phyloP scores from a whole-genome alignment of 78 protist species.

The Carpediemonas membranifera region DNA sequence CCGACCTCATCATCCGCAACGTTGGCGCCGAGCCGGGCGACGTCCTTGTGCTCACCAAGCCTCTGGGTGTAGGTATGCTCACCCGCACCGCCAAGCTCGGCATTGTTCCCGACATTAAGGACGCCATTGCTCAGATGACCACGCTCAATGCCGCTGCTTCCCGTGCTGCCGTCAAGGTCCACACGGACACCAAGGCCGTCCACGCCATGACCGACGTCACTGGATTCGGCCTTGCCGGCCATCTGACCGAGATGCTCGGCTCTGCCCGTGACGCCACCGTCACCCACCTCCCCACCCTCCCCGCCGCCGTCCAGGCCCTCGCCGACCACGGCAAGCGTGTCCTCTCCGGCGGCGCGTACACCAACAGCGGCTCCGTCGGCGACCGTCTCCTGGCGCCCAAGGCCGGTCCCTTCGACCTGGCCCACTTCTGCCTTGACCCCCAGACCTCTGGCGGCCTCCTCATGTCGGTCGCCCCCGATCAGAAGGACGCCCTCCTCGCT shows the following conservation, averaged over 20 bases:
- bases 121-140: neutral
- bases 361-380: neutral
- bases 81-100: conserved; percentile 9
- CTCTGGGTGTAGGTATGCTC: conserved; percentile 18
- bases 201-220: conserved; percentile 28
- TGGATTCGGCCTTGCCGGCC: conserved; percentile 25
- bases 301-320: neutral
- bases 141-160: conserved; percentile 2
- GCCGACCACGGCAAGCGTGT: neutral
- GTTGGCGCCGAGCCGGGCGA: conserved; percentile 15
- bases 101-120: neutral
- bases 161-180: neutral
- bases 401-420: neutral
- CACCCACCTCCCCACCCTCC: neutral
- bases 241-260: conserved; percentile 5
- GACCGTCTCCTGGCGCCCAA: neutral
- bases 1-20: neutral
- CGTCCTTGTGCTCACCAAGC: conserved; percentile 30
- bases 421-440: conserved; percentile 1
- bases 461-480: neutral
- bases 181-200: neutral
- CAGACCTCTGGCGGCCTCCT: conserved; percentile 30
- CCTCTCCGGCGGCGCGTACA: neutral
- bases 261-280: neutral
- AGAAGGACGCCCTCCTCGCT: no score